Percentiles rank a stretch among this genome's conserved stretches.
Evolutionary conservation across 352 stramenopile genomes (phyloP).

Genomic region (Pythium dissimile): DNA sequence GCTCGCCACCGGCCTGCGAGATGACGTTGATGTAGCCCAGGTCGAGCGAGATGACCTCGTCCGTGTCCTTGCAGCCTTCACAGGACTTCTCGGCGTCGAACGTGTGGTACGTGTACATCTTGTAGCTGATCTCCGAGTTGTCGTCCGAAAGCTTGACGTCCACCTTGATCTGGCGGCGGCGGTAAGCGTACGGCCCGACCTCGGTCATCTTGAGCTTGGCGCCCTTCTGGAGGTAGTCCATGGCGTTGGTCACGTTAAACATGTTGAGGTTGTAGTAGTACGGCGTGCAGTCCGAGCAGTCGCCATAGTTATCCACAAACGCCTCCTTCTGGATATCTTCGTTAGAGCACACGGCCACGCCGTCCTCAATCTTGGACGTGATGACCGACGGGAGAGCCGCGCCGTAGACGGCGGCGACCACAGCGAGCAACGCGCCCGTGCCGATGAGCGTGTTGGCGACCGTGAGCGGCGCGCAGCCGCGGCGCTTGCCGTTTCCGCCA

Average conservation of each 20-base stretch:
- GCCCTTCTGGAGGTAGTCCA: slow-evolving; percentile 42
- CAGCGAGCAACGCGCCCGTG: slow-evolving; percentile 31
- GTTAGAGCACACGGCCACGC: slow-evolving; percentile 37
- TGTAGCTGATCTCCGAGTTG: slow-evolving; percentile 59
- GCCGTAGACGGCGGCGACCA: slow-evolving; percentile 49
- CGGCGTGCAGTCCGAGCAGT: slow-evolving; percentile 70
- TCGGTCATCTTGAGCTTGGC: slow-evolving; percentile 58
- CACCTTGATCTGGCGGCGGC: slow-evolving; percentile 50
- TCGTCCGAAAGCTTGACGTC: slow-evolving; percentile 52
- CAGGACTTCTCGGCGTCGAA: slow-evolving; percentile 48
- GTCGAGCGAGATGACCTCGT: slow-evolving; percentile 57
- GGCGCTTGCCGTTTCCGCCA: background rate
- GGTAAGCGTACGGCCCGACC: slow-evolving; percentile 67
- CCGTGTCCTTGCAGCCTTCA: slow-evolving; percentile 42
- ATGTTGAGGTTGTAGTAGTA: slow-evolving; percentile 66
- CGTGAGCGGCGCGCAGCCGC: slow-evolving; percentile 10
- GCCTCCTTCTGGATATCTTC: slow-evolving; percentile 32
- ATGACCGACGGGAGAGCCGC: slow-evolving; percentile 48
- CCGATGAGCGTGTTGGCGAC: slow-evolving; percentile 30
- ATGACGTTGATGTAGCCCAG: slow-evolving; percentile 67
- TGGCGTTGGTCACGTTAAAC: slow-evolving; percentile 74
- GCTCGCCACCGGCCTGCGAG: slow-evolving; percentile 48
- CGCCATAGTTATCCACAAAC: slow-evolving; percentile 54
- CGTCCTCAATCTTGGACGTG: slow-evolving; percentile 28
- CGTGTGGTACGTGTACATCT: slow-evolving; percentile 72